These are phyloP conservation scores for Hypomontagnella submonticulosa DNA, from an alignment of 495 filamentous ascomycete species.

Conservation along the genomic window DNA sequence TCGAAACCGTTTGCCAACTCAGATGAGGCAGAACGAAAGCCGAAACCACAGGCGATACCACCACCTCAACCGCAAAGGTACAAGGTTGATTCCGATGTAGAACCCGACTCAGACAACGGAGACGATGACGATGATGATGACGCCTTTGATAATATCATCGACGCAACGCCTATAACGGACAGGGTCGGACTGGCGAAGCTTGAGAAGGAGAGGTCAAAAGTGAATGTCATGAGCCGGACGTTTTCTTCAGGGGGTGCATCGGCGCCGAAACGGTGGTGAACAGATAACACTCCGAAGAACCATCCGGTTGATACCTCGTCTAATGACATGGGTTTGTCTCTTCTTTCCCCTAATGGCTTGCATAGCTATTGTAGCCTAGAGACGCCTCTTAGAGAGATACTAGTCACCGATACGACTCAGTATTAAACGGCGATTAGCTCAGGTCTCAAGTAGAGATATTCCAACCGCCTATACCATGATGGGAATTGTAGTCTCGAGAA, in stretches of 20 bases:
- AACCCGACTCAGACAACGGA: constrained; percentile 76
- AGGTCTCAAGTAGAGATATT: too few species aligned
- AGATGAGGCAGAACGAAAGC: constrained; percentile 59
- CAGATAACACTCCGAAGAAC: constrained; percentile 15
- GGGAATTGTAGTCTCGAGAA: too few species aligned
- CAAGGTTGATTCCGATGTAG: constrained; percentile 74
- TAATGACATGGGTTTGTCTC: not conserved
- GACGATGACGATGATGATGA: constrained; percentile 63
- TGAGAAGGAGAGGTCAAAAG: constrained; percentile 56
- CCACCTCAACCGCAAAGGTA: constrained; percentile 57
- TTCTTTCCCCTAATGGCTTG: not conserved
- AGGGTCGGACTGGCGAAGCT: constrained; percentile 68
- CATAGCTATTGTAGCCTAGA: too few species aligned
- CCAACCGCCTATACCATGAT: too few species aligned
- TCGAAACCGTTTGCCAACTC: constrained; percentile 88
- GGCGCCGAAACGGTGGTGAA: constrained; percentile 45
- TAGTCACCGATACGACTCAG: too few species aligned
- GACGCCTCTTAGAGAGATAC: too few species aligned
- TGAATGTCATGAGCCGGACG: constrained; percentile 43
- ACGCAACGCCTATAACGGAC: constrained; percentile 87
- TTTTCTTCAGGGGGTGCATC: constrained; percentile 43
- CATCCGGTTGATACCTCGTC: constrained; percentile 5
- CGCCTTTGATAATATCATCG: constrained; percentile 89
- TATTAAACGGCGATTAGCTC: too few species aligned
- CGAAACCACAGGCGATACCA: constrained; percentile 67